Conservation (phyloP, 1,284 basidiomycete species). For the Sphaerobolus stellatus region DNA sequence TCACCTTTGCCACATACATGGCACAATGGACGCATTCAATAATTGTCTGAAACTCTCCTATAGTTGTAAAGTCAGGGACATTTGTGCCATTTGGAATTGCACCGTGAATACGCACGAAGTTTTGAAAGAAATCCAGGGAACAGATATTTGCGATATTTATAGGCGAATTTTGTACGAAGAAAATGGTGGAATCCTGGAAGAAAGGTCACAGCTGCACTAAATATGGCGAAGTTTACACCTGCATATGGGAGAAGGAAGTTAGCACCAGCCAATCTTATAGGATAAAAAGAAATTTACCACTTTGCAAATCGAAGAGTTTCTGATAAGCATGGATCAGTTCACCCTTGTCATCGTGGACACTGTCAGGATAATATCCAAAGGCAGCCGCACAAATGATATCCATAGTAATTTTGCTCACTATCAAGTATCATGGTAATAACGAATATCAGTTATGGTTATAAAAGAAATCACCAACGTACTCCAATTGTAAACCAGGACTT, state of each 20-base stretch:
- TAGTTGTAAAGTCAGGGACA: not conserved
- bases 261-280: not conserved
- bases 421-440: not conserved
- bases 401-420: slow-evolving; percentile 51
- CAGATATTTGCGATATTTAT: slow-evolving; percentile 35
- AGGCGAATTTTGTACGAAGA: slow-evolving; percentile 37
- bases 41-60: slow-evolving; percentile 29
- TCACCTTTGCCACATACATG: slow-evolving; percentile 36
- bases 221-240: slow-evolving; percentile 40
- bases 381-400: slow-evolving; percentile 52
- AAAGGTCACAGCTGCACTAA: slow-evolving; percentile 36
- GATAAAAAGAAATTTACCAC: slow-evolving; percentile 27
- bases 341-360: slow-evolving; percentile 45
- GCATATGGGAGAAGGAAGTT: not conserved
- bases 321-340: slow-evolving; percentile 49
- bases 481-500: slow-evolving; percentile 47
- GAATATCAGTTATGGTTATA: not conserved
- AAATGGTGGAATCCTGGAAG: slow-evolving; percentile 36
- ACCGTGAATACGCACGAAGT: not conserved
- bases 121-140: slow-evolving; percentile 26
- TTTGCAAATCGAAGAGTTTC: slow-evolving; percentile 41
- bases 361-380: slow-evolving; percentile 47
- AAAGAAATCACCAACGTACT: slow-evolving; percentile 31
- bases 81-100: not conserved
- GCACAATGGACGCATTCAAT: slow-evolving; percentile 43